Base-by-base conservation (phyloP, 306 rosid genomes). In the Inga leiocalycina region DNA sequence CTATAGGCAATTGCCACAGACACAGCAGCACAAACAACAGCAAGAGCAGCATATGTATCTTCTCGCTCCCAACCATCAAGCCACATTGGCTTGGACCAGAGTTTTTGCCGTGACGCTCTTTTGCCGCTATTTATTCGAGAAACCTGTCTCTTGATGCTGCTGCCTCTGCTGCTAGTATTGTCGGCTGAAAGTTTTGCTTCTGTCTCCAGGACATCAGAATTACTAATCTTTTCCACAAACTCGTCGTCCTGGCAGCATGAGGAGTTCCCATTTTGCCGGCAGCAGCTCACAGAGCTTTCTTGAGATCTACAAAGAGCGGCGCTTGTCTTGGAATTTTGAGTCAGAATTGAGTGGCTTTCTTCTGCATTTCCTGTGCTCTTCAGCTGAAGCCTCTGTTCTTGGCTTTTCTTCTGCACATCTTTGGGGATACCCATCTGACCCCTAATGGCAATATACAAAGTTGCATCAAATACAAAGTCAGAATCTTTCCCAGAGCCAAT, bases 341-440 rank as follows among this genome's bases (percentile, higher is more conserved):
- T 81, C 62, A 65, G 80, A 65, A 76, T 69, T 74, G 52, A 30
- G 9, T 44, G 45, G 20, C 43, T 39, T 69, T 76, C 51, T 80
- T 76, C 65, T 74, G 83, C 65, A 76, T 86, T 77, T 86, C 88
- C 43, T 39, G 43, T 39, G 43, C 43, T 39, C 43, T 83, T 89
- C 54, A 87, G 81, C 75, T 83, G 81, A 83, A 87, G 86, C 86
- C 97, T 88, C 51, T 61, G 87, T 82, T 95, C 93, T 80, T 83
- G 94, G 79, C 81, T 79, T 72, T 80, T 79, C 72, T 79, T 88
- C 76, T 95, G 98, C 74, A 91, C 91, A 34, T 90, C 91, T 86
- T 91, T 91, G 20, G 96, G 87, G 85, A 93, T 91, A 79, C 97
- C 97, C 98, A 95, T 92, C 88, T 92, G 98, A 57, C 99, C 99